Conservation (phyloP, 2,329 filamentous ascomycete genomes). For the Colletotrichum lini region DNA sequence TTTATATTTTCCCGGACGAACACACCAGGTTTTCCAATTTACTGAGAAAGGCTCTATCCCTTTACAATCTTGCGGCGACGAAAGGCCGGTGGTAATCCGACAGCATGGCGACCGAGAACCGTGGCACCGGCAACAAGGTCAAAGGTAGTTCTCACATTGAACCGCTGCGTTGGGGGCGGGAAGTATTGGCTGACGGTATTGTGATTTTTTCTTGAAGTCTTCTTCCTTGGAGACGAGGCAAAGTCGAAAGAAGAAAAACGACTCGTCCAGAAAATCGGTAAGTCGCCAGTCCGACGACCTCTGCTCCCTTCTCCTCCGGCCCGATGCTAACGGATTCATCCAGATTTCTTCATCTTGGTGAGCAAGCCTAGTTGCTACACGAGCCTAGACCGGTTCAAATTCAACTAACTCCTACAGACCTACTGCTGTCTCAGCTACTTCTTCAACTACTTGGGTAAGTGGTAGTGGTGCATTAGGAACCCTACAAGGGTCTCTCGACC, state of each 20-base stretch:
- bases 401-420: constrained; percentile 43
- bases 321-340: not conserved
- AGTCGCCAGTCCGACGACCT: not conserved
- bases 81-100: not conserved
- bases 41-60: not conserved
- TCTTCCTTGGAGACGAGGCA: constrained; percentile 41
- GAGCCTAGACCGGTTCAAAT: too few relatives aligned
- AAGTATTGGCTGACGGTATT: not conserved
- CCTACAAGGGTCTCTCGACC: not conserved
- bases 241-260: constrained; percentile 46
- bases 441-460: constrained; percentile 56
- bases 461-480: fast-evolving
- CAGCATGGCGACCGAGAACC: constrained; percentile 6
- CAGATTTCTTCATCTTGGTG: constrained; percentile 53
- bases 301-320: fast-evolving
- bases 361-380: too few relatives aligned
- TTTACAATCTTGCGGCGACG: too few relatives aligned
- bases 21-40: not conserved
- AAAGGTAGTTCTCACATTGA: constrained; percentile 10
- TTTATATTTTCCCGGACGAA: too few relatives aligned
- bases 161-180: fast-evolving
- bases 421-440: constrained; percentile 55
- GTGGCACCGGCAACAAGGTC: constrained; percentile 18
- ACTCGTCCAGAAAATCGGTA: constrained; percentile 50
- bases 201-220: constrained; percentile 11